Evolutionary conservation across 805 yeast species (phyloP), one percentile per base, ranked within the genome.

Genomic region (Candida yuanshanica): DNA sequence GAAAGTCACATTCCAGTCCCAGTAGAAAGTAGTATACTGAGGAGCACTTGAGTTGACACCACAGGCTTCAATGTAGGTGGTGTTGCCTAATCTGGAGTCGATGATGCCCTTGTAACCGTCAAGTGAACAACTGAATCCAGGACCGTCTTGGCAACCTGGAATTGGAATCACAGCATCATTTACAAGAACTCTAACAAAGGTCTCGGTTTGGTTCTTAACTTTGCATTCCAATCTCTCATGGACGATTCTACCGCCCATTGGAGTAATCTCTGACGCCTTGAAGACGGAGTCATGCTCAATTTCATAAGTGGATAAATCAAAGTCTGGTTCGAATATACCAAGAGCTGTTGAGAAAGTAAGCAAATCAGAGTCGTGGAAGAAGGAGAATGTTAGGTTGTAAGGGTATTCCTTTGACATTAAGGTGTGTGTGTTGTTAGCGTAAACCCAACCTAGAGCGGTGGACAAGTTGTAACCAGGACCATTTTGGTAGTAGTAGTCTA

Each of bases 361-460:
- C 33, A 85, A 60, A 47, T 81, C 83, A 29, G 82, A 74, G 57
- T 87, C 95, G 55, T 87, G 95, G 13, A 86, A 70, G 65, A 85
- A 81, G 49, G 79, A 82, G 36, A 83, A 66, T 41, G 74, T 71
- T 55, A 59, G 75, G 44, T 65, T 70, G 50, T 76, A 81, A 44
- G 70, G 72, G 9, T 57, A 53, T 27, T 74, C 74, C 40, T 72
- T 70, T 44, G 66, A 60, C 48, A 80, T 64, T 43, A 73, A 66
- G n/a, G 69, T 62, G 46, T 79, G 64, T 7, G 77, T 66, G 33
- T 75, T 72, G 31, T 72, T 69, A 43, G 75, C 69, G 62, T 75
- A 74, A 8, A 79, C 77, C 1, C 80, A 71, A 2, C 91, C 93
- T 29, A 79, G 68, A 3, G 79, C 71, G 20, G 70, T 69, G 9